Conservation (phyloP, 176 grass and related monocot species). For the Cenchrus americanus region DNA sequence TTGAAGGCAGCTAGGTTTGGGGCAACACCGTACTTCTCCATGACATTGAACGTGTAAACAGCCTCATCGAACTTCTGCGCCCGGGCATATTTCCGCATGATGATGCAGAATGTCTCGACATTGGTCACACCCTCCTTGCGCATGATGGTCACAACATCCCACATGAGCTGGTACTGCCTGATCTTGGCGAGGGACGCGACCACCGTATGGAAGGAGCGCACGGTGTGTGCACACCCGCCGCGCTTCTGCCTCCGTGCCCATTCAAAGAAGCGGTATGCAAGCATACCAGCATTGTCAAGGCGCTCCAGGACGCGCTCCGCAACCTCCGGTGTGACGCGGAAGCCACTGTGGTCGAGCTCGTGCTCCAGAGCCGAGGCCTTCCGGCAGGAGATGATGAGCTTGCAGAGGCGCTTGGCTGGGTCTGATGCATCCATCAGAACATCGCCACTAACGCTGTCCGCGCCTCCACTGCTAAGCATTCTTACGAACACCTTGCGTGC, state of each 20-base stretch:
- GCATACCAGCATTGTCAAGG: constrained; percentile 92
- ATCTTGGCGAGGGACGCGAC: constrained; percentile 82
- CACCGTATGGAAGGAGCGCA: constrained; percentile 79
- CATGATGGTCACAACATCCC: constrained; percentile 80
- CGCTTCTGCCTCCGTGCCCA: constrained; percentile 72
- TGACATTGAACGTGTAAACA: constrained; percentile 85
- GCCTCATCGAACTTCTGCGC: constrained; percentile 82
- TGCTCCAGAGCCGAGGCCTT: constrained; percentile 61
- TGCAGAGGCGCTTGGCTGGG: constrained; percentile 55
- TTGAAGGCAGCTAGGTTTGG: constrained; percentile 72
- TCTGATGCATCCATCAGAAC: constrained; percentile 15
- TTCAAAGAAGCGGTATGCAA: constrained; percentile 85
- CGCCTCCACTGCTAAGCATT: constrained; percentile 60
- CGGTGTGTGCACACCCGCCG: constrained; percentile 57
- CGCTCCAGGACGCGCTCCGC: constrained; percentile 65
- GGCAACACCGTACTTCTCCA: constrained; percentile 75
- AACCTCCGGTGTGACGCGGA: constrained; percentile 58
- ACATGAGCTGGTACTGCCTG: constrained; percentile 92
- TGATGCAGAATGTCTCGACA: constrained; percentile 86
- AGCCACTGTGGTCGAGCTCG: constrained; percentile 68
- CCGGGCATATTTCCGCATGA: constrained; percentile 90
- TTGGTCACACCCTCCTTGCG: constrained; percentile 64
- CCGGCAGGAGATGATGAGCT: constrained; percentile 64
- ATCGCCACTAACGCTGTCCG: constrained; percentile 12
- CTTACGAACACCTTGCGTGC: constrained; percentile 69